Conservation (phyloP, 305 asterid genomes). For the Solanum hybrid region DNA sequence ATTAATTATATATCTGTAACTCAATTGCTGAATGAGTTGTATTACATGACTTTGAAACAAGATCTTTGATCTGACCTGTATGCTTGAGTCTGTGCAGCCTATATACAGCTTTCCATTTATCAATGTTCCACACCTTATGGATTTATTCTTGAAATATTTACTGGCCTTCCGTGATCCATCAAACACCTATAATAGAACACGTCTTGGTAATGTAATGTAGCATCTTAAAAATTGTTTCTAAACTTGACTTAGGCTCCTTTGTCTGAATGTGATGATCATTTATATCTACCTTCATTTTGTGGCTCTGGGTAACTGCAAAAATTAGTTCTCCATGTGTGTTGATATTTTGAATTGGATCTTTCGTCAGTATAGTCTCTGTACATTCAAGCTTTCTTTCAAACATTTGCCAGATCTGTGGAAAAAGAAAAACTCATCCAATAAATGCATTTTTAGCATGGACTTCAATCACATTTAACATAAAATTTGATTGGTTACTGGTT, state of each 20-base stretch:
- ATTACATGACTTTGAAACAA: background rate
- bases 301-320: conserved; percentile 50
- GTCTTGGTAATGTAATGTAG: background rate
- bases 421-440: background rate
- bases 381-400: conserved; percentile 50
- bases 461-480: background rate
- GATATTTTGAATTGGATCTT: conserved; percentile 55
- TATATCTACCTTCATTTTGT: conserved; percentile 54
- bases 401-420: conserved; percentile 71
- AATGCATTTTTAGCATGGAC: background rate
- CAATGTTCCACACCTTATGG: conserved; percentile 47
- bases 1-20: background rate
- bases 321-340: conserved; percentile 56
- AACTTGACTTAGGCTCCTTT: background rate
- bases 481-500: background rate
- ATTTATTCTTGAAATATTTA: conserved; percentile 55
- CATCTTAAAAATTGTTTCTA: background rate
- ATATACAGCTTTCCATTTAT: conserved; percentile 64
- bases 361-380: conserved; percentile 57
- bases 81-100: conserved; percentile 82
- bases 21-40: background rate
- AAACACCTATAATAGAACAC: conserved; percentile 28
- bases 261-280: background rate
- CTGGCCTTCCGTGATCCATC: conserved; percentile 57
- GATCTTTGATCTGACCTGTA: conserved; percentile 34